Conservation (phyloP, 257 asterid species). For the Solanum medicagineum region DNA sequence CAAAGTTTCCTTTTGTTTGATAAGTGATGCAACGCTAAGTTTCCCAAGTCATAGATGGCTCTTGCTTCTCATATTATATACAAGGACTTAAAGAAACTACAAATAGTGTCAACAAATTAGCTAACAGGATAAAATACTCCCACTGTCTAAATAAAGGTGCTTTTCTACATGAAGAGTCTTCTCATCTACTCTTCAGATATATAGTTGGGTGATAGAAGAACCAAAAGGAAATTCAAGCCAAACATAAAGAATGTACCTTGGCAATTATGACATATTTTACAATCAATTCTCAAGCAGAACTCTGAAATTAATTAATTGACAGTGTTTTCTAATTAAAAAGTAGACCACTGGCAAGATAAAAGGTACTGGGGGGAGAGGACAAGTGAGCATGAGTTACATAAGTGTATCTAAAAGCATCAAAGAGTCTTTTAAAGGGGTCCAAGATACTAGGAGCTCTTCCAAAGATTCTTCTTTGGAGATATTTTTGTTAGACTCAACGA, state of each 20-base stretch:
- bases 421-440: neutral
- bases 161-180: neutral
- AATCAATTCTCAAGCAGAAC: neutral
- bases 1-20: neutral
- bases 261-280: neutral
- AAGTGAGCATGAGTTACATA: neutral
- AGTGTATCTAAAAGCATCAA: neutral
- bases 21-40: neutral
- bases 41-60: neutral
- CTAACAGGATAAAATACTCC: neutral
- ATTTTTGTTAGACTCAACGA: neutral
- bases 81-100: neutral
- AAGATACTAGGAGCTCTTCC: neutral
- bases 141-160: neutral
- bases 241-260: neutral
- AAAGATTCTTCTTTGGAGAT: neutral
- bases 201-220: neutral
- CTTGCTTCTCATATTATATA: neutral
- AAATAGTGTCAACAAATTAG: neutral
- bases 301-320: neutral
- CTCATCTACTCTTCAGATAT: neutral
- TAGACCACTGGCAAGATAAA: neutral
- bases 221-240: neutral
- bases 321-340: neutral
- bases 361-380: neutral